These are phyloP conservation scores for Zasmidium angulare DNA, from an alignment of 2,329 filamentous ascomycete genomes.

Conservation along the genomic window DNA sequence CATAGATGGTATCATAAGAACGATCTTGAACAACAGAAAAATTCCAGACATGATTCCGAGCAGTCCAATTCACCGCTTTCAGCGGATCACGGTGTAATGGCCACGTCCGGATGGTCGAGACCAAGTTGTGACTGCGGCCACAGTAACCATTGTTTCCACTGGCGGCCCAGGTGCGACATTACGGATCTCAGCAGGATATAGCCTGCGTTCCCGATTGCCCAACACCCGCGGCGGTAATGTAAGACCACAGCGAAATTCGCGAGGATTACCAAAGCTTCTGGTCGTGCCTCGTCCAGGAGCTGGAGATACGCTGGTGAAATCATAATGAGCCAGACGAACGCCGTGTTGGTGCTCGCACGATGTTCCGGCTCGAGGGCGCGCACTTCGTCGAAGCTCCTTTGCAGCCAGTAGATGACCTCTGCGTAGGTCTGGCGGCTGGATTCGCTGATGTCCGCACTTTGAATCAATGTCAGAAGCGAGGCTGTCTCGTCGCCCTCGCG, in stretches of 20 bases:
- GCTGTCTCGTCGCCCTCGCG: background rate
- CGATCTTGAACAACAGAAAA: too few relatives aligned
- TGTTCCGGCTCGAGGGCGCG: background rate
- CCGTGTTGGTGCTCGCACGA: background rate
- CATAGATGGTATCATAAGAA: too few relatives aligned
- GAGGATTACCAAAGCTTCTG: background rate
- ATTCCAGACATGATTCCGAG: background rate
- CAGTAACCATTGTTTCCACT: background rate
- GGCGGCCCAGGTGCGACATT: background rate
- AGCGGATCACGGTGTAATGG: background rate
- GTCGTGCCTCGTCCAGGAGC: background rate
- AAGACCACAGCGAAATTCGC: background rate
- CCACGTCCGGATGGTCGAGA: background rate
- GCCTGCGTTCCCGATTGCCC: background rate
- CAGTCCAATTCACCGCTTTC: background rate
- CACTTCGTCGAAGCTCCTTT: background rate
- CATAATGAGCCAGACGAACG: background rate
- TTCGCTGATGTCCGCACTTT: background rate
- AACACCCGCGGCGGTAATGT: background rate
- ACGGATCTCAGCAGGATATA: background rate
- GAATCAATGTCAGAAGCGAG: background rate
- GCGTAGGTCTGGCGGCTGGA: background rate
- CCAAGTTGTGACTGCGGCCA: background rate
- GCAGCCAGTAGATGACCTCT: background rate
- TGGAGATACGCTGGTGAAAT: background rate